Conservation (phyloP, 1,284 basidiomycete species). For the Cryptococcus jaspeensis region DNA sequence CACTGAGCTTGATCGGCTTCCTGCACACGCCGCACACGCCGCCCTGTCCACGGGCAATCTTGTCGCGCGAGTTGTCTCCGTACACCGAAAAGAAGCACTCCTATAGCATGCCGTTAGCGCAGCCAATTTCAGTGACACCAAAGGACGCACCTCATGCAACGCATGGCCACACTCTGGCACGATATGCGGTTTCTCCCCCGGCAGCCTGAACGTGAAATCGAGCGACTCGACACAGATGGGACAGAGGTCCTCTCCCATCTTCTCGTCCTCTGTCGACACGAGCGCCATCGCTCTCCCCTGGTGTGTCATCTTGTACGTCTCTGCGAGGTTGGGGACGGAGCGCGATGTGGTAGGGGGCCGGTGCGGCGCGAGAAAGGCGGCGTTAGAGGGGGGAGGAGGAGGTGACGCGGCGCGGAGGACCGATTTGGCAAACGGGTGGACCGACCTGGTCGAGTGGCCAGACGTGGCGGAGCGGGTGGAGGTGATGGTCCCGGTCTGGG, state of each 20-base stretch:
- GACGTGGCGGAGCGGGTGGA: slow-evolving; percentile 22
- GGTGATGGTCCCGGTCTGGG: slow-evolving; percentile 25
- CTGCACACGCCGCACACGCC: slow-evolving; percentile 97
- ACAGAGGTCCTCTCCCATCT: slow-evolving; percentile 45
- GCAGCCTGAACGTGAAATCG: slow-evolving; percentile 55
- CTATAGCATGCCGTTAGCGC: slow-evolving; percentile 51
- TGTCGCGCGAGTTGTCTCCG: slow-evolving; percentile 72
- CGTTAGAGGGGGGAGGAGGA: too few species aligned
- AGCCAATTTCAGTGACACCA: slow-evolving; percentile 11
- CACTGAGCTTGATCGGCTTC: slow-evolving; percentile 88
- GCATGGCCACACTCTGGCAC: slow-evolving; percentile 97
- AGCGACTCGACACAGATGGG: slow-evolving; percentile 51
- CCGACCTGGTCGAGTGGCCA: slow-evolving; percentile 16
- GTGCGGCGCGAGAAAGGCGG: slow-evolving; percentile 8
- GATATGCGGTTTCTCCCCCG: slow-evolving; percentile 94
- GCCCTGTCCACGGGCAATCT: slow-evolving; percentile 60
- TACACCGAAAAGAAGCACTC: slow-evolving; percentile 96
- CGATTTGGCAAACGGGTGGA: slow-evolving; percentile 41
- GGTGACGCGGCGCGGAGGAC: too few species aligned
- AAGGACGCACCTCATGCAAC: slow-evolving; percentile 74
- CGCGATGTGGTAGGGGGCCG: slow-evolving; percentile 7
- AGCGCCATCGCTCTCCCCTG: slow-evolving; percentile 43
- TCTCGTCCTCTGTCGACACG: slow-evolving; percentile 35
- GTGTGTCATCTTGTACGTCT: slow-evolving; percentile 17
- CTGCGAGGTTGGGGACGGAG: slow-evolving; percentile 30